Evolutionary conservation across 106 monocot genomes (phyloP).

Genomic region (Vanilla planifolia): DNA sequence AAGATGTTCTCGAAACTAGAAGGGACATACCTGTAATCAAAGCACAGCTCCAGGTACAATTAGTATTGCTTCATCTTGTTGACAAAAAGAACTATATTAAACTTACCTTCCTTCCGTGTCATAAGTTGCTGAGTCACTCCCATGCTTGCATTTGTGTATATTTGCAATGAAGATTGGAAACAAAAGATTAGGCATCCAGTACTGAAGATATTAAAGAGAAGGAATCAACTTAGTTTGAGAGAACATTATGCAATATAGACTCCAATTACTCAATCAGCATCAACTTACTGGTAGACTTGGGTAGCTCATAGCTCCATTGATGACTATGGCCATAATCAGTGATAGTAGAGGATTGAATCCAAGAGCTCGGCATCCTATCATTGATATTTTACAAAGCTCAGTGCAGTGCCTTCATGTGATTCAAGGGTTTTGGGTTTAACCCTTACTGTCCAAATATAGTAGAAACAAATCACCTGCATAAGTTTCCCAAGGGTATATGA

Average conservation of each 20-base stretch:
- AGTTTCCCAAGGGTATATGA: constrained; percentile 92
- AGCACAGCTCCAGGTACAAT: background rate
- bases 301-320: constrained; percentile 60
- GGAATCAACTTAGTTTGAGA: too few species aligned
- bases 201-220: constrained; percentile 12
- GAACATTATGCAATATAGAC: too few species aligned
- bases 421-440: too few species aligned
- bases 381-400: too few species aligned
- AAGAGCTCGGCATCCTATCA: constrained; percentile 50
- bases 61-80: background rate
- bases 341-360: constrained; percentile 72
- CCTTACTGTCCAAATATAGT: background rate
- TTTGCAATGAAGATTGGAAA: constrained; percentile 62
- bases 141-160: constrained; percentile 77
- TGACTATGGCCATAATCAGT: constrained; percentile 36
- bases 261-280: too few species aligned
- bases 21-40: constrained; percentile 47
- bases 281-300: constrained; percentile 55
- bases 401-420: too few species aligned
- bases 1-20: constrained; percentile 72
- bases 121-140: constrained; percentile 73
- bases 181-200: constrained; percentile 61
- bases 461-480: constrained; percentile 30
- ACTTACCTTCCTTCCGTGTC: constrained; percentile 79
- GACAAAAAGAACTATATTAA: background rate